Evolutionary conservation across 805 yeast species (phyloP), one percentile per base, ranked within the genome.

Genomic region (Candida caryicola): DNA sequence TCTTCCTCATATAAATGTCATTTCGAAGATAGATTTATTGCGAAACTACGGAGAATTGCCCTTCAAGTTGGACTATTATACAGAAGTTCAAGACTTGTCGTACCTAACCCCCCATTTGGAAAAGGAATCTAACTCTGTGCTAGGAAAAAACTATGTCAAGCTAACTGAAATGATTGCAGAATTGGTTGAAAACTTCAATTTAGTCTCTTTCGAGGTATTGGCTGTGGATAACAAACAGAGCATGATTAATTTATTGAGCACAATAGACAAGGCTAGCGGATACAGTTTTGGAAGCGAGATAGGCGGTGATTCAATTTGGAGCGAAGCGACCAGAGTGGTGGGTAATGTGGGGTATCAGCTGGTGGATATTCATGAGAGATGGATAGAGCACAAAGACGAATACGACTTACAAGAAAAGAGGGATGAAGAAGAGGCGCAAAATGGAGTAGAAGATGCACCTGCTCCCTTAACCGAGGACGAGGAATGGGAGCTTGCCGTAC

Each of bases 221-320:
- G 78, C 95, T 0, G 84, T 93, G 3, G 98, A 93, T 52, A 95
- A 93, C 59, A 93, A 93, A 54, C 79, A 81, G 43, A 80, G 93
- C 23, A 93, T 93, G 98, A 90, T 93, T 21, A 74, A 82, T 35
- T 61, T 93, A 26, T 71, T 93, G 31, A 72, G 84, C 12, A 69
- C 78, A 2, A 78, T 93, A 7, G 99, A 93, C 55, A 90, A 85
- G 56, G 91, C 97, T 2, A 86, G 83, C 51, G 99, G 99, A 0
- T 93, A 93, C 57, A 75, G 85, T 49, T 88, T 87, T 66, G 99
- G 99, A 0, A 85, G 89, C 21, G 99, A 93, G 50, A 73, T 91
- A 5, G 96, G 97, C 2, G 99, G 98, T n/a, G 99, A 93, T 55
- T 78, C 91, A 0, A 80, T 93, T 2, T 93, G 99, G 99, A 85